phyloP scores from a whole-genome alignment of 352 stramenopile species.

The Pythium periplocum region DNA sequence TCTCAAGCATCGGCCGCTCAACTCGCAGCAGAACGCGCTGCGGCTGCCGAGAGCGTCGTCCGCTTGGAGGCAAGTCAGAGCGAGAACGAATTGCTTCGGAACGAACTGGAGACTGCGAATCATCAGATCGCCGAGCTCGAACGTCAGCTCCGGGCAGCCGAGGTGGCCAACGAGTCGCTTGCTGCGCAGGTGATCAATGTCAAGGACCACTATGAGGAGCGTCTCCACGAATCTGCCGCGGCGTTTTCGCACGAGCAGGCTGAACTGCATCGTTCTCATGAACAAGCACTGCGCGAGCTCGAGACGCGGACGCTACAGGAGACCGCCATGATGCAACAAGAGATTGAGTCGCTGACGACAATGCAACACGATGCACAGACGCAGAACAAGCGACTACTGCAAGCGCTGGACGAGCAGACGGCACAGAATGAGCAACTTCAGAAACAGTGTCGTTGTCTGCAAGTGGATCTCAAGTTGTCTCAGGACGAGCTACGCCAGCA shows the following conservation, averaged over 20 bases:
- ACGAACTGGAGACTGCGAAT: background rate
- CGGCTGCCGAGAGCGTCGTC: too few species aligned
- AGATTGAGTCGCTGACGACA: background rate
- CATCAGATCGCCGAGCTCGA: background rate
- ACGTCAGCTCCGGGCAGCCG: background rate
- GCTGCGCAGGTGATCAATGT: background rate
- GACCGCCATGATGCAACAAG: background rate
- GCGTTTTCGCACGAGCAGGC: too few species aligned
- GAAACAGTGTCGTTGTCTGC: background rate
- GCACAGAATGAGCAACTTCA: background rate
- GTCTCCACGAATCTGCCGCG: background rate
- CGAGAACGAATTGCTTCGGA: background rate
- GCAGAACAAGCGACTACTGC: slow-evolving; percentile 1
- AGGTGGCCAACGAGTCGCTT: background rate
- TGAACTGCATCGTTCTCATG: too few species aligned
- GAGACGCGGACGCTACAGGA: background rate
- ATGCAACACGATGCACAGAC: background rate
- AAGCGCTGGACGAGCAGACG: background rate
- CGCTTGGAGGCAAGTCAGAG: background rate
- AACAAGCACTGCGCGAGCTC: too few species aligned
- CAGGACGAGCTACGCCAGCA: background rate
- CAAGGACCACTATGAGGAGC: background rate
- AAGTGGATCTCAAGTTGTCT: background rate
- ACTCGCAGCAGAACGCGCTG: too few species aligned
- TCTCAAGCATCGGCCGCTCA: too few species aligned